Evolutionary conservation across 2,329 filamentous ascomycete genomes (phyloP), one percentile per base, ranked within the genome.

Genomic region (Elsinoe fawcettii): DNA sequence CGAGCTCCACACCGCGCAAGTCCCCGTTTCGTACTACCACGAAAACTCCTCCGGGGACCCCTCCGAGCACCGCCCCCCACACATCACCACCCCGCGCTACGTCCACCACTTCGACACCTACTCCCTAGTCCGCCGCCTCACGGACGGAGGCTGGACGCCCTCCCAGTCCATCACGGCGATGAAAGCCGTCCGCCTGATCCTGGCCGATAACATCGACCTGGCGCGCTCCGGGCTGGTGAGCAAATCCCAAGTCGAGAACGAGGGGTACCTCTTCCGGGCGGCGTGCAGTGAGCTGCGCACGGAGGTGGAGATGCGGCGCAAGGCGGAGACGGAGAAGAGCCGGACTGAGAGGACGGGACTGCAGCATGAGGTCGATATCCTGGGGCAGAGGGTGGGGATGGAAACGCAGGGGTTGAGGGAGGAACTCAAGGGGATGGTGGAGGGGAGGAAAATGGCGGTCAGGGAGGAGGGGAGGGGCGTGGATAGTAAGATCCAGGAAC

Each of bases 21-120:
- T 27, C 51, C 39, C 47, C 27, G 12, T 36, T 25, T 37, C 39
- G 22, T 56, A 71, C 55, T 59, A 61, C 36, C 60, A 70, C 43
- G 58, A 59, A 20, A 49, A 57, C 16, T 23, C 57, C n/a, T 57
- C 60, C 23, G 34, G 34, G 5, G 66, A 69, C 41, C 68, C 62
- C 25, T 66, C 69, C 37, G 66, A 75, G 23, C 71, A 74, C 49
- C 79, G 80, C 63, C 80, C 82, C 20, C 86, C 86, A 3, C 84
- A 90, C 68, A 80, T 87, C 67, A 78, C 83, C 49, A 81, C 88
- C 0, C 82, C 88, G 6, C 87, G 85, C 1, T 95, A 96, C 68
- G 84, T 96, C 32, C 93, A 99, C 74, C 90, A 97, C 73, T 99
- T 99, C 72, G 92, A 99, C 73, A 96, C 86, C 22, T 99, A 93